These are phyloP conservation scores for Geotrichum citri-aurantii DNA, from an alignment of 1,139 yeast species.

Conservation along the genomic window DNA sequence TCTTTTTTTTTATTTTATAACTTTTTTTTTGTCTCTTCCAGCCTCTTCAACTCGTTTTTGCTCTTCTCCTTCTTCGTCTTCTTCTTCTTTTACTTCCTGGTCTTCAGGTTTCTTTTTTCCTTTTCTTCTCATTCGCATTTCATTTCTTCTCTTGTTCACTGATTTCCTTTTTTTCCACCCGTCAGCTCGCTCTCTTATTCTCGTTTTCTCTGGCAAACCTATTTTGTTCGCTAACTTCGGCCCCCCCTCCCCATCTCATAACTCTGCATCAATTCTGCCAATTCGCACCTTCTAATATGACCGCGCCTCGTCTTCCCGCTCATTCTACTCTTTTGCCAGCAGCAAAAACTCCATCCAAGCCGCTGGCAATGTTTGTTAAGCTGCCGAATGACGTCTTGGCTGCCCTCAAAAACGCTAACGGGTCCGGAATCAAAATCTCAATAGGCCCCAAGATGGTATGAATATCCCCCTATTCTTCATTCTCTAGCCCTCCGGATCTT, in stretches of 20 bases:
- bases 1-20: too few relatives aligned
- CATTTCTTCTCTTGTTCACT: background rate
- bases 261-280: background rate
- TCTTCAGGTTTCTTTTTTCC: background rate
- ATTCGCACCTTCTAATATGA: background rate
- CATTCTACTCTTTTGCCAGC: background rate
- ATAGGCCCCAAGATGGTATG: conserved; percentile 10
- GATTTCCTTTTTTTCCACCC: background rate
- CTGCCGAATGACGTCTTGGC: conserved; percentile 27
- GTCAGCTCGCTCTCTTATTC: background rate
- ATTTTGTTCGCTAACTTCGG: background rate
- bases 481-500: conserved; percentile 2
- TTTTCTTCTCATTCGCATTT: background rate
- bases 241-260: background rate
- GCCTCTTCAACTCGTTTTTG: too few relatives aligned
- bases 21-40: background rate
- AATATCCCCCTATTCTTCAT: background rate
- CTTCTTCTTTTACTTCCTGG: background rate
- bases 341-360: background rate
- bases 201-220: background rate
- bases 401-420: conserved; percentile 11
- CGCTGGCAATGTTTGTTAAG: conserved; percentile 30
- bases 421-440: conserved; percentile 9
- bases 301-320: background rate
- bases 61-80: background rate